phyloP scores from a whole-genome alignment of 2,329 filamentous ascomycete genomes.

The Fusarium chuoi region DNA sequence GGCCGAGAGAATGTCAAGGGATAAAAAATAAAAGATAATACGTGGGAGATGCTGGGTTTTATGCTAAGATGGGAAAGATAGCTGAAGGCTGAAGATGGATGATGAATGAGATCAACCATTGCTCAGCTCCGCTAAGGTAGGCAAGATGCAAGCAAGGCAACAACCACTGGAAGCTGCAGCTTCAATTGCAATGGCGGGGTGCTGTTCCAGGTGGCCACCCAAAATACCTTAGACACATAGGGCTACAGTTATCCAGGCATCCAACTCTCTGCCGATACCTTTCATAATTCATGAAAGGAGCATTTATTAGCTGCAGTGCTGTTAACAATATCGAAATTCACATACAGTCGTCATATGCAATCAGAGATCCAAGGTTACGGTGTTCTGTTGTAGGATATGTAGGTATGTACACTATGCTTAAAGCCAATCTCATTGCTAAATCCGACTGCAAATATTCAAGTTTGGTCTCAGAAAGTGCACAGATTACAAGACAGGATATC shows the following conservation, averaged over 20 bases:
- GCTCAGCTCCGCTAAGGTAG: constrained; percentile 9
- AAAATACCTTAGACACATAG: background rate
- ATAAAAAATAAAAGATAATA: background rate
- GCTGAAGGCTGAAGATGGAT: constrained; percentile 3
- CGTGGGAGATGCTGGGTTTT: background rate
- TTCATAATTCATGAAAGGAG: background rate
- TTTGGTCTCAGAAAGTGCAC: background rate
- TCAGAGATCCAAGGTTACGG: background rate
- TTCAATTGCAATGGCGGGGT: constrained; percentile 25
- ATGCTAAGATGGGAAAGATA: background rate
- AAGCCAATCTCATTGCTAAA: background rate
- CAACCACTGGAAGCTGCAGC: constrained; percentile 9
- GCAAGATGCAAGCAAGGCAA: constrained; percentile 20
- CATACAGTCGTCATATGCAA: background rate
- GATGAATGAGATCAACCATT: constrained; percentile 23
- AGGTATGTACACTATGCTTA: background rate
- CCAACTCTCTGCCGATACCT: background rate
- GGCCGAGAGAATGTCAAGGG: background rate
- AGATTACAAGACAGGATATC: background rate
- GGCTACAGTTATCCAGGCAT: background rate
- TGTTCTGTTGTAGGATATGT: background rate
- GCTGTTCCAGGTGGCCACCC: background rate
- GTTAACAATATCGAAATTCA: background rate
- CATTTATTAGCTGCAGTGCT: background rate
- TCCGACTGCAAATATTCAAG: background rate